Base-by-base conservation (phyloP, 208 protist species). In the Blechomonas ayalai region DNA sequence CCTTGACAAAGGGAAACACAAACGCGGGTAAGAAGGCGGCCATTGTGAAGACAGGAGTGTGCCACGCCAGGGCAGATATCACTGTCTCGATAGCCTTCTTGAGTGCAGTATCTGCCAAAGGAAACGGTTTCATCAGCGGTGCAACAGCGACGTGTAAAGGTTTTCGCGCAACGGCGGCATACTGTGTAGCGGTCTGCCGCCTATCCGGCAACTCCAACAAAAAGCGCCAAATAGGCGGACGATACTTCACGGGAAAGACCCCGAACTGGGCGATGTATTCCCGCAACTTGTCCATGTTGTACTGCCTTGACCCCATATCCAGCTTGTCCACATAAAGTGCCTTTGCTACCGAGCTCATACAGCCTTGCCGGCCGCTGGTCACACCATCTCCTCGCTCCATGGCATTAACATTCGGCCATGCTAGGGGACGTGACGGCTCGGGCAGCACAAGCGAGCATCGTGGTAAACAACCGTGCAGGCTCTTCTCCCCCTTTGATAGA, bases 171-270 rank as follows among this genome's bases (percentile, higher is more conserved):
- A 95, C 59, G 5, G 74, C 59, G 3, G 82, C 72, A 44, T 85
- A 93, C 63, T 87, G 70, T 32, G 78, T 53, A 3, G 60, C 59
- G 0, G 80, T 83, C 42, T 40, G 49, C 13, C 51, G 45, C 23
- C 32, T 53, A 1, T 69, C 53, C 5, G 88, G 80, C 8, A 93
- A 61, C 19, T 65, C 63, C 4, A 82, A 36, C n/a, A 83, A 41
- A 46, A 95, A 95, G 3, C 81, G 71, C 85, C 88, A 95, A 23
- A 82, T 76, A 8, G 70, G 37, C 0, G 75, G 41, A 12, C 84
- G 72, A 50, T 82, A 90, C 16, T 54, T 23, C 1, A 59, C 52
- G 2, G 88, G 88, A 46, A 88, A 95, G 10, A 69, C 27, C 20
- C 88, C 88, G 59, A 85, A 81, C 24, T 55, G 46, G 13, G 59